phyloP scores from a whole-genome alignment of 768 basidiomycete species.

The Kwoniella newhampshirensis region DNA sequence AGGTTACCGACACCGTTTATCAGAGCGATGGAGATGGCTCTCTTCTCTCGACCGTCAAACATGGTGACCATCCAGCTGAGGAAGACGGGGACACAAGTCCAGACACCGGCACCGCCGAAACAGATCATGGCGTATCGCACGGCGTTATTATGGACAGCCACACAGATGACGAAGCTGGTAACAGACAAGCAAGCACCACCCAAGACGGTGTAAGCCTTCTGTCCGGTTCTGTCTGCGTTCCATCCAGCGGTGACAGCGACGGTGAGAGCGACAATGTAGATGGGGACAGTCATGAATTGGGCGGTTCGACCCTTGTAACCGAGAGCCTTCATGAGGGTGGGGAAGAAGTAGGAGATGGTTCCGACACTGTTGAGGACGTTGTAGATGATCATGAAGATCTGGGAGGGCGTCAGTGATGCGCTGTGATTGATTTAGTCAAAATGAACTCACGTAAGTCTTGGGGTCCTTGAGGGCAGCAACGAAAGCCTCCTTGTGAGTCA shows the following conservation, averaged over 20 bases:
- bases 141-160: slow-evolving; percentile 34
- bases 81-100: slow-evolving; percentile 50
- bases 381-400: slow-evolving; percentile 44
- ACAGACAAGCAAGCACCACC: slow-evolving; percentile 27
- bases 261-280: slow-evolving; percentile 48
- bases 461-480: slow-evolving; percentile 45
- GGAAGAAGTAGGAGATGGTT: slow-evolving; percentile 53
- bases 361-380: slow-evolving; percentile 41
- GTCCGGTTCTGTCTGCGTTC: slow-evolving; percentile 42
- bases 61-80: slow-evolving; percentile 50
- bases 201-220: slow-evolving; percentile 45
- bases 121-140: slow-evolving; percentile 50
- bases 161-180: slow-evolving; percentile 45
- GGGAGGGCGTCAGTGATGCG: neutral
- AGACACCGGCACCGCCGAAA: slow-evolving; percentile 51
- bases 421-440: neutral
- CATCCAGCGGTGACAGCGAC: slow-evolving; percentile 38
- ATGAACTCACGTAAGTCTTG: slow-evolving; percentile 41
- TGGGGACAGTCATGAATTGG: slow-evolving; percentile 52
- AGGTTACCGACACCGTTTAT: slow-evolving; percentile 52
- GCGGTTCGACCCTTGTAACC: slow-evolving; percentile 45
- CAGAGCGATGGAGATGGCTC: slow-evolving; percentile 50
- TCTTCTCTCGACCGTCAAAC: slow-evolving; percentile 49
- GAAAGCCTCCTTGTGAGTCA: slow-evolving; percentile 45
- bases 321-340: slow-evolving; percentile 43